These are phyloP conservation scores for Cucumis variabilis DNA, from an alignment of 331 rosid species.

Conservation along the genomic window DNA sequence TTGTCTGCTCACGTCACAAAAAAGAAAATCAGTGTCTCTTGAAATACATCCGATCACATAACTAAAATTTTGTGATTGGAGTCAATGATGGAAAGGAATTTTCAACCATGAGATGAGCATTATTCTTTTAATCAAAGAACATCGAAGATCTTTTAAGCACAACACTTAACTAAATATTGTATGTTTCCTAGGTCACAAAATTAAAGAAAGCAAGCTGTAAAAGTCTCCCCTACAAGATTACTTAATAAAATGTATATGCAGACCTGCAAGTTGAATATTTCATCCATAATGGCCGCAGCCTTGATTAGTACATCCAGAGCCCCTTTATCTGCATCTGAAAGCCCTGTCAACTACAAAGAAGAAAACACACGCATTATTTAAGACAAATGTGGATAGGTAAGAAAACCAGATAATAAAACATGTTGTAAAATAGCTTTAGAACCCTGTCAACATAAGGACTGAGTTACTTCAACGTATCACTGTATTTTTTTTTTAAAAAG, in stretches of 20 bases:
- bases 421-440: background rate
- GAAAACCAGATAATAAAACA: background rate
- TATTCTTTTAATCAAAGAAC: conserved; percentile 12
- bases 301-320: conserved; percentile 68
- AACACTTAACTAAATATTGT: background rate
- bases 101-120: conserved; percentile 12
- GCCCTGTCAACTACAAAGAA: conserved; percentile 72
- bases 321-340: conserved; percentile 70
- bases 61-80: background rate
- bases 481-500: background rate
- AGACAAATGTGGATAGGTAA: background rate
- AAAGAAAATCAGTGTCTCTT: background rate
- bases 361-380: conserved; percentile 28
- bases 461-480: background rate
- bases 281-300: conserved; percentile 87
- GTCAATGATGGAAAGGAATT: conserved; percentile 5
- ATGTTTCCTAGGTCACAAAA: conserved; percentile 10
- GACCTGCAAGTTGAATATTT: conserved; percentile 84
- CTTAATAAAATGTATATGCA: conserved; percentile 24
- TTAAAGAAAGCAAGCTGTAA: conserved; percentile 22
- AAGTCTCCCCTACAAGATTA: conserved; percentile 15
- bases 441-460: background rate
- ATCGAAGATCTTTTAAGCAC: background rate
- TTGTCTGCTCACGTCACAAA: background rate
- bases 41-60: background rate